Evolutionary conservation across 2,329 filamentous ascomycete genomes (phyloP), one percentile per base, ranked within the genome.

Genomic region (Cordyceps javanica): DNA sequence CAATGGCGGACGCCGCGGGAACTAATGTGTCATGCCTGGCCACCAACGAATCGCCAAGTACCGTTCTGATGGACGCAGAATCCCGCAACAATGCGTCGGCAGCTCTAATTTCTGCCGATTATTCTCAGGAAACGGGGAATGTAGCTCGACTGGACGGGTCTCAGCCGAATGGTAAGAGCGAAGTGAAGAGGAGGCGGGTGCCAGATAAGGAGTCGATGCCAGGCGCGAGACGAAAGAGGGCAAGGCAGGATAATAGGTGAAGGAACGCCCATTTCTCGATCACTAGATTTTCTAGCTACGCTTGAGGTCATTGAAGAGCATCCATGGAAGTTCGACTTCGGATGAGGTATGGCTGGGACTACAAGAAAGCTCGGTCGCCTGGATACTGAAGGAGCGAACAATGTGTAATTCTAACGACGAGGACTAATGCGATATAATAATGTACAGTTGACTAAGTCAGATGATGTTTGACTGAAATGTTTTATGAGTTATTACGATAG

Each of bases 191-290:
- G 36, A 56, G 16, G 54, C 34, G 54, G 34, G 19, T 38, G 44
- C 54, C 54, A 9, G 54, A 56, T 13, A 36, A 41, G 19, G 54
- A 30, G 11, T 56, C 54, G 19, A 32, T 56, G 34, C 26, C 45
- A 23, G 19, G n/a, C 6, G 19, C 16, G 8, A 44, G 54, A 21
- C 44, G 54, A 38, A 56, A 56, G 21, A 56, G 45, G 19, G 34
- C 5, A 5, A 34, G 44, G 10, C 26, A 32, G 5, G 34, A 13
- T n/a, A 19, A 49, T 19, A 30, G 26, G 19, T 13, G 9, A 30
- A 5, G 32, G 50, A 34, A 50, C 39, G 44, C n/a, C 32, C 8
- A n/a, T 8, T 8, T 19, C n/a, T 6, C 5, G 9, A 36, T 16
- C 23, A 2, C 5, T 25, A 8, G 19, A 14, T 11, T 8, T 28